phyloP scores from a whole-genome alignment of 805 yeast genomes.

The Ogataea methanolica region DNA sequence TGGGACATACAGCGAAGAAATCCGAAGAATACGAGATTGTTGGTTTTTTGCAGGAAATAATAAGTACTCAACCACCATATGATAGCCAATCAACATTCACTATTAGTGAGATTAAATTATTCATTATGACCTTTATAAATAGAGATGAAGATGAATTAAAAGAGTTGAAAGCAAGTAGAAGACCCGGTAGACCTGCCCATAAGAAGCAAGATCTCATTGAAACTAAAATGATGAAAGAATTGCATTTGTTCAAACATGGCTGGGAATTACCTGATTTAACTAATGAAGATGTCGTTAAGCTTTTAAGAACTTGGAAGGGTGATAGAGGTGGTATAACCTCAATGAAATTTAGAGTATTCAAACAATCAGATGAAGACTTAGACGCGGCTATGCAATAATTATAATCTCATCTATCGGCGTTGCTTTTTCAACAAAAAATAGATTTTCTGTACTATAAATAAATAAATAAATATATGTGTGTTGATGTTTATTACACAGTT shows the following conservation, averaged over 20 bases:
- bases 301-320: conserved; percentile 74
- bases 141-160: conserved; percentile 76
- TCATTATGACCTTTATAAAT: conserved; percentile 57
- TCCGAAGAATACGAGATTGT: conserved; percentile 56
- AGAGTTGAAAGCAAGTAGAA: conserved; percentile 54
- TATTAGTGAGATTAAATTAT: conserved; percentile 52
- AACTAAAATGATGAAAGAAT: conserved; percentile 56
- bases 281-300: conserved; percentile 51
- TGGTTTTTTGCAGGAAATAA: conserved; percentile 56
- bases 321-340: conserved; percentile 71
- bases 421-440: too few relatives aligned
- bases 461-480: too few relatives aligned
- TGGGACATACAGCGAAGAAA: conserved; percentile 52
- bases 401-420: neutral
- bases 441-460: too few relatives aligned
- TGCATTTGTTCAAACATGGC: conserved; percentile 63
- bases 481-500: too few relatives aligned
- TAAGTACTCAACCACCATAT: conserved; percentile 33
- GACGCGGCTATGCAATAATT: neutral
- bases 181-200: conserved; percentile 85
- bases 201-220: conserved; percentile 66
- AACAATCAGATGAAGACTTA: conserved; percentile 14
- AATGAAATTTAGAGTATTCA: conserved; percentile 44
- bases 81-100: conserved; percentile 40
- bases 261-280: conserved; percentile 67